Conservation (phyloP, 2,329 filamentous ascomycete genomes). For the Xylariaceae sp. region DNA sequence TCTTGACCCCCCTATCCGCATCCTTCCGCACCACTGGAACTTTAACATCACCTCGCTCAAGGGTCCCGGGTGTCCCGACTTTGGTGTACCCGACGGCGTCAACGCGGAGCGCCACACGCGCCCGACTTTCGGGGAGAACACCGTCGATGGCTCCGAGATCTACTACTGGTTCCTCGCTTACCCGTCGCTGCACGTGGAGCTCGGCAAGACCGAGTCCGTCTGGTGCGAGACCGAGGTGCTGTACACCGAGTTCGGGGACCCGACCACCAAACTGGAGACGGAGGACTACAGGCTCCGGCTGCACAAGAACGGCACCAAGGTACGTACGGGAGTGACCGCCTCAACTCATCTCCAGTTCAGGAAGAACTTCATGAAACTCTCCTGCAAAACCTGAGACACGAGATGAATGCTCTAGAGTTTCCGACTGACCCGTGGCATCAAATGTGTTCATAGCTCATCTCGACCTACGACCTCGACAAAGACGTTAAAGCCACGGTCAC, state of each 20-base stretch:
- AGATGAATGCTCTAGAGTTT: too few relatives aligned
- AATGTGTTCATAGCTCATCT: too few relatives aligned
- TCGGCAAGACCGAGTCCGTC: background rate
- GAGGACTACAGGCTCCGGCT: conserved; percentile 4
- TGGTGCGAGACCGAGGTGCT: conserved; percentile 3
- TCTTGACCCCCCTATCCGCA: background rate
- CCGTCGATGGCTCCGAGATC: conserved; percentile 2
- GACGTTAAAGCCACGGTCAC: conserved; percentile 1
- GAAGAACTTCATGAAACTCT: too few relatives aligned
- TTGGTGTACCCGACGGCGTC: background rate
- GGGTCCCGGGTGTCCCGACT: conserved; percentile 4
- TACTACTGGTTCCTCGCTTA: conserved; percentile 5
- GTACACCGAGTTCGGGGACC: conserved; percentile 2
- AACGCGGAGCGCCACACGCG: background rate
- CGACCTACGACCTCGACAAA: too few relatives aligned
- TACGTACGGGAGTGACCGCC: too few relatives aligned
- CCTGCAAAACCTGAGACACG: too few relatives aligned
- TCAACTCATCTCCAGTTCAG: too few relatives aligned
- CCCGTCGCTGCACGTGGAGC: conserved; percentile 1
- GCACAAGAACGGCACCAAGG: conserved; percentile 4
- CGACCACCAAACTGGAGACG: background rate
- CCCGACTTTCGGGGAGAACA: conserved; percentile 1
- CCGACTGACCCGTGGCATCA: too few relatives aligned
- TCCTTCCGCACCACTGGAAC: background rate
- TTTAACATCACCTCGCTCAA: conserved; percentile 5